Base-by-base conservation (phyloP, 192 early-diverging fungal species). In the Allomyces arbusculus region DNA sequence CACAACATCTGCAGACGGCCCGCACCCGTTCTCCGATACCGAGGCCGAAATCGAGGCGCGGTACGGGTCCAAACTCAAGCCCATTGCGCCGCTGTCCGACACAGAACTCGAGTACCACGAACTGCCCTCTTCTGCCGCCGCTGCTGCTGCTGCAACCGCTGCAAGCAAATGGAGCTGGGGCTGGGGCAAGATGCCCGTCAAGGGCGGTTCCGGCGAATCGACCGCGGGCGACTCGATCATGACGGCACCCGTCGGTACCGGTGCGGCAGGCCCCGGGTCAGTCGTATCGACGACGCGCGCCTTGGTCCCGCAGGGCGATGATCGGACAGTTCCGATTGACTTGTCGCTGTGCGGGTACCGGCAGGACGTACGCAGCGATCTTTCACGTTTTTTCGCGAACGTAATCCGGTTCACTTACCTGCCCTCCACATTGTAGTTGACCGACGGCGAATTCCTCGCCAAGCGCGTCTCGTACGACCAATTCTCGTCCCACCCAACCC, bases 181-280 rank as follows among this genome's bases (percentile, higher is more conserved):
- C 20, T 89, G 88, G 88, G 86, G 88, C 19, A 76, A 80, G 5
- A 64, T 88, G 23, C 87, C 86, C 7, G 78, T 78, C 6, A 81
- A 82, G 66, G 63, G 72, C 69, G 63, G 19, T 20, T 23, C 55
- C 61, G 33, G 14, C 24, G 23, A 44, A 9, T 16, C 43, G 24
- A 26, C 45, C 28, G 23, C 62, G 24, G 24, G 67, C 22, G 40
- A 40, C 63, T 25, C 14, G 28, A 68, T 64, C 22, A 64, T 43
- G 23, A 64, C 63, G n/a, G n/a, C 24, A 10, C 28, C 22, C 68
- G 33, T n/a, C 23, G 33, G 24, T 8, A 8, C 7, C 2, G 26
- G 26, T 28, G 26, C 26, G 26, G n/a, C n/a, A n/a, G 26, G 26
- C 26, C 26, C 26, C 2, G 33, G 33, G 7, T 40, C 33, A 7